Evolutionary conservation across 768 basidiomycete genomes (phyloP).

Genomic region (Pisolithus tinctorius): DNA sequence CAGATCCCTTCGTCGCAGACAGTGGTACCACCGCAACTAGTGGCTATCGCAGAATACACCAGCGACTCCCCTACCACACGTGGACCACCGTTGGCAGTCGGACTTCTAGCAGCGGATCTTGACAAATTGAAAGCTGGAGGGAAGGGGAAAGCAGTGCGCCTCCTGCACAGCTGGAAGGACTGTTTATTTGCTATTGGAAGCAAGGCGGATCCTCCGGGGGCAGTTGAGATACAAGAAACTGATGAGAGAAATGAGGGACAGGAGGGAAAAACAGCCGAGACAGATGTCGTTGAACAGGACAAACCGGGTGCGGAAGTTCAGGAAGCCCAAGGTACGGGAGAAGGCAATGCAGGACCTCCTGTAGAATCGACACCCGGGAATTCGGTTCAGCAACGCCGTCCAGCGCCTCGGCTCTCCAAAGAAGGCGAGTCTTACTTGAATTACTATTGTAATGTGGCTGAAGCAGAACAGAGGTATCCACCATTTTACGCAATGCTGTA

Average conservation of each 20-base stretch:
- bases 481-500: slow-evolving; percentile 52
- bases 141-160: slow-evolving; percentile 74
- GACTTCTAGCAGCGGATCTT: slow-evolving; percentile 56
- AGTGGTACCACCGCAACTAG: slow-evolving; percentile 45
- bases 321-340: slow-evolving; percentile 14
- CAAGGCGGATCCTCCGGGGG: slow-evolving; percentile 51
- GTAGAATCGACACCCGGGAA: slow-evolving; percentile 3
- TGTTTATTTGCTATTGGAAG: slow-evolving; percentile 65
- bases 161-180: slow-evolving; percentile 76
- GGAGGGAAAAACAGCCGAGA: slow-evolving; percentile 6
- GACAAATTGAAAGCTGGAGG: slow-evolving; percentile 40
- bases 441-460: not conserved
- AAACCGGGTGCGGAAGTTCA: slow-evolving; percentile 6
- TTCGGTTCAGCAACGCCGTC: slow-evolving; percentile 5
- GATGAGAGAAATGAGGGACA: slow-evolving; percentile 6
- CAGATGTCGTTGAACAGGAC: not conserved
- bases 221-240: slow-evolving; percentile 21
- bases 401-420: slow-evolving; percentile 16
- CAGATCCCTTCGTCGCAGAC: slow-evolving; percentile 34
- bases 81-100: slow-evolving; percentile 64
- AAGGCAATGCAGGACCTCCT: slow-evolving; percentile 5
- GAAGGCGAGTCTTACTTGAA: slow-evolving; percentile 17
- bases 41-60: slow-evolving; percentile 52
- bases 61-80: slow-evolving; percentile 20
- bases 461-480: slow-evolving; percentile 19